Conservation (phyloP, 2,329 filamentous ascomycete genomes). For the Talaromyces sp. region DNA sequence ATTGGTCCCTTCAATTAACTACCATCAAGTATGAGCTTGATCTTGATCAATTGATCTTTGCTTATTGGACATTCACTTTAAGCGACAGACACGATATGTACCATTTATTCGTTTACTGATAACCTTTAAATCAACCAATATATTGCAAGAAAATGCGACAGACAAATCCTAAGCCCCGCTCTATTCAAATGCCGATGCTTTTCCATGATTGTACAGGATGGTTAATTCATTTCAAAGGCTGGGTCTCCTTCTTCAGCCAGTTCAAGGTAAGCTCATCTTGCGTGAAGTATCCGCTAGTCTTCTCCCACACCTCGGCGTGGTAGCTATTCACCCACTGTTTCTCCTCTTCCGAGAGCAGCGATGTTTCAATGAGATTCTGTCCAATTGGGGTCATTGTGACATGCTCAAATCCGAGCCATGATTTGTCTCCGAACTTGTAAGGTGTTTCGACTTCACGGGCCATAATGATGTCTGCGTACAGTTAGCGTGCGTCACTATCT, state of each 20-base stretch:
- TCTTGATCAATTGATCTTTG: neutral
- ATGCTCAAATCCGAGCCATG: slow-evolving; percentile 92
- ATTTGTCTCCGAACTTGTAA: slow-evolving; percentile 87
- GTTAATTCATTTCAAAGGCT: slow-evolving; percentile 47
- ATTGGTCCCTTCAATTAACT: neutral
- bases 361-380: slow-evolving; percentile 75
- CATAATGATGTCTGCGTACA: slow-evolving; percentile 68
- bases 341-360: slow-evolving; percentile 69
- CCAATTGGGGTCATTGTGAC: slow-evolving; percentile 97
- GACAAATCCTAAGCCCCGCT: neutral
- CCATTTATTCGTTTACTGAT: neutral
- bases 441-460: slow-evolving; percentile 83
- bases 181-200: slow-evolving; percentile 2
- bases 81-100: neutral
- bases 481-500: neutral
- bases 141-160: neutral
- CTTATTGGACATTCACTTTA: too few species aligned
- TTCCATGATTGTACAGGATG: neutral
- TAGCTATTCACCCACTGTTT: slow-evolving; percentile 85
- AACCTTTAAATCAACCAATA: neutral
- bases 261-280: slow-evolving; percentile 66
- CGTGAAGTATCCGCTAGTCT: slow-evolving; percentile 74
- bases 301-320: slow-evolving; percentile 74
- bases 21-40: neutral
- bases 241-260: slow-evolving; percentile 88